phyloP scores from a whole-genome alignment of 1,139 yeast genomes.

The Saccharomyces hybrid region DNA sequence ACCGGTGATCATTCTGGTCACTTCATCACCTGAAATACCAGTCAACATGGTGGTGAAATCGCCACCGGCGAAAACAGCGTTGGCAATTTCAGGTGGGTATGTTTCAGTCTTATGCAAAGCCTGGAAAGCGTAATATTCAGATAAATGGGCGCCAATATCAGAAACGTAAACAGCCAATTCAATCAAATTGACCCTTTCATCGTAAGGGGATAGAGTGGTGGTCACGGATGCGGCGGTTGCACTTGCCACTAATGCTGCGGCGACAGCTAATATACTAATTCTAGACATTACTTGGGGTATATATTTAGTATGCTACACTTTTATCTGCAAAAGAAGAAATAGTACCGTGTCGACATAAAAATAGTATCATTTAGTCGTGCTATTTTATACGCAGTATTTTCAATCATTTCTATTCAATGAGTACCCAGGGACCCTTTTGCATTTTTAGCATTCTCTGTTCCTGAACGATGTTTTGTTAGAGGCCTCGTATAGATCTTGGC shows the following conservation, averaged over 20 bases:
- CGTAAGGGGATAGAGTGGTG: slow-evolving; percentile 7
- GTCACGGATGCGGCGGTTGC: slow-evolving; percentile 5
- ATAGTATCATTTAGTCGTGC: not conserved
- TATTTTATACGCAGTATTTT: not conserved
- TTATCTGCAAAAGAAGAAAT: not conserved
- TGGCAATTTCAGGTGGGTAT: slow-evolving; percentile 5
- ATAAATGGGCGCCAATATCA: slow-evolving; percentile 6
- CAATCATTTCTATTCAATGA: not conserved
- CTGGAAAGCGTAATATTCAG: slow-evolving; percentile 3
- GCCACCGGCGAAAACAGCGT: slow-evolving; percentile 3
- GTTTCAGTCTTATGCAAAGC: slow-evolving; percentile 5
- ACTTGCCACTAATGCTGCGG: not conserved
- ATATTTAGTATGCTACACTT: not conserved
- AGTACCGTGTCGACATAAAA: not conserved
- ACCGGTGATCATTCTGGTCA: slow-evolving; percentile 10
- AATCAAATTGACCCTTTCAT: slow-evolving; percentile 4
- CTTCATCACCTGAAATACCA: slow-evolving; percentile 3
- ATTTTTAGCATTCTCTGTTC: not conserved
- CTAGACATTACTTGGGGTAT: not conserved
- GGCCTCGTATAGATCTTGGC: not conserved
- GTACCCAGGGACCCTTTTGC: not conserved
- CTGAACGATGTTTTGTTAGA: not conserved
- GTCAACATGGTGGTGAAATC: slow-evolving; percentile 1
- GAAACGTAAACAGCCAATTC: slow-evolving; percentile 8
- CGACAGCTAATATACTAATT: not conserved